These are phyloP conservation scores for Lepraria neglecta DNA, from an alignment of 495 filamentous ascomycete species.

Conservation along the genomic window DNA sequence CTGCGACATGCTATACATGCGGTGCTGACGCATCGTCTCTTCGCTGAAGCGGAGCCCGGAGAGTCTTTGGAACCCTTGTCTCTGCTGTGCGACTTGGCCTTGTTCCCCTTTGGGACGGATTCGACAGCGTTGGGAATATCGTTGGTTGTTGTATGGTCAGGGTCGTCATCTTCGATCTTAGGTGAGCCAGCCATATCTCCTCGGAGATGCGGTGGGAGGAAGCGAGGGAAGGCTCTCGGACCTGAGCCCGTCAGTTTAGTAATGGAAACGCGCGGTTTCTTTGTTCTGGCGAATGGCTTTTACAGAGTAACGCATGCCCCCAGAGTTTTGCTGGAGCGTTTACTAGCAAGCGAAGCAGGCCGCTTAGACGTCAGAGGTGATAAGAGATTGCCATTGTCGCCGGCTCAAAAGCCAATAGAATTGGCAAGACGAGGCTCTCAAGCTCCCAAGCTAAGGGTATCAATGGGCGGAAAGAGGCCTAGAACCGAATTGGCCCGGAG, in stretches of 20 bases:
- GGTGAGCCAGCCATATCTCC: constrained; percentile 15
- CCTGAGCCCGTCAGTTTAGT: neutral
- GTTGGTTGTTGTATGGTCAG: constrained; percentile 8
- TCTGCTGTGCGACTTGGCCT: constrained; percentile 22
- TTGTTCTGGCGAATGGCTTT: constrained; percentile 10
- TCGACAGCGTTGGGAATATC: neutral
- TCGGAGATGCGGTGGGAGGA: constrained; percentile 13
- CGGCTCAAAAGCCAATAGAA: neutral
- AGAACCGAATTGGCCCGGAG: too few species aligned
- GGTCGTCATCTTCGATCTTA: constrained; percentile 10
- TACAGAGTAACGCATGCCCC: neutral
- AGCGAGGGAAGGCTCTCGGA: neutral
- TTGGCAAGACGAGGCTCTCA: neutral
- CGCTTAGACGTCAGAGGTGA: constrained; percentile 3
- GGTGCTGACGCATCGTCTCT: constrained; percentile 86
- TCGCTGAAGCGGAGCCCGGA: constrained; percentile 38
- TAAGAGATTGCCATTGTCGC: neutral
- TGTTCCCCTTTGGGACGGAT: constrained; percentile 7
- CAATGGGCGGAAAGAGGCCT: too few species aligned
- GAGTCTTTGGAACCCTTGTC: constrained; percentile 34
- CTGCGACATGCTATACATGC: constrained; percentile 90
- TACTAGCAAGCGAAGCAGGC: neutral
- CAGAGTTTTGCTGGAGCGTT: neutral
- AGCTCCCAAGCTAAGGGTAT: neutral
- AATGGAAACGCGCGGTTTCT: constrained; percentile 2